Evolutionary conservation across 495 filamentous ascomycete genomes (phyloP).

Genomic region (Staphylotrichum longicolle): DNA sequence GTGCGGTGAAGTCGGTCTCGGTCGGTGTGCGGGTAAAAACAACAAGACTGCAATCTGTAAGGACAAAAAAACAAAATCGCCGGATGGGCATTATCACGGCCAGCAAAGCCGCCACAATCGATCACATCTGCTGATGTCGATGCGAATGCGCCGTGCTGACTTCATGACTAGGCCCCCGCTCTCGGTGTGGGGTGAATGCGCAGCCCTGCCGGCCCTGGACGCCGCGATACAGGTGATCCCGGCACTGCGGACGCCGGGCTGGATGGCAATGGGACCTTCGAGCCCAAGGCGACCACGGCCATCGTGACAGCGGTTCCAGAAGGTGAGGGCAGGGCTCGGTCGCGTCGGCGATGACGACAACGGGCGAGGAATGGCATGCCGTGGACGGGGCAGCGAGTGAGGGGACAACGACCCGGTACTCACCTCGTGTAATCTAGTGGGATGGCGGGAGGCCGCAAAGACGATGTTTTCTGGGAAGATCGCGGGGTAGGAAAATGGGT

Average conservation of each 20-base stretch:
- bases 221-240: constrained; percentile 12
- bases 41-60: constrained; percentile 8
- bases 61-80: constrained; percentile 6
- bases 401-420: constrained; percentile 24
- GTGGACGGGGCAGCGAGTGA: constrained; percentile 23
- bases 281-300: constrained; percentile 13
- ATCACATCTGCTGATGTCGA: constrained; percentile 14
- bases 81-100: constrained; percentile 3
- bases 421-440: constrained; percentile 29
- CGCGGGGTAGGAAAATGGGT: constrained; percentile 19
- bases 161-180: constrained; percentile 35
- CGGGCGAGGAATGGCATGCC: constrained; percentile 21
- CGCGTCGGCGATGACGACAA: constrained; percentile 41
- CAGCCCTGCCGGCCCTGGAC: constrained; percentile 24
- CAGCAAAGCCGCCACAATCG: background rate
- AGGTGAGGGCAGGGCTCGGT: constrained; percentile 23
- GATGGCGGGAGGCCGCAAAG: constrained; percentile 10
- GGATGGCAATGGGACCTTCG: constrained; percentile 23
- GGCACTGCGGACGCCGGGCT: constrained; percentile 4
- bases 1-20: constrained; percentile 14
- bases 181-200: constrained; percentile 35
- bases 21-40: constrained; percentile 10
- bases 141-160: constrained; percentile 32
- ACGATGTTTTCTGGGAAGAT: constrained; percentile 5
- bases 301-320: constrained; percentile 16